Evolutionary conservation across 2,329 filamentous ascomycete species (phyloP), one percentile per base, ranked within the genome.

Genomic region (Exophiala viscosa): DNA sequence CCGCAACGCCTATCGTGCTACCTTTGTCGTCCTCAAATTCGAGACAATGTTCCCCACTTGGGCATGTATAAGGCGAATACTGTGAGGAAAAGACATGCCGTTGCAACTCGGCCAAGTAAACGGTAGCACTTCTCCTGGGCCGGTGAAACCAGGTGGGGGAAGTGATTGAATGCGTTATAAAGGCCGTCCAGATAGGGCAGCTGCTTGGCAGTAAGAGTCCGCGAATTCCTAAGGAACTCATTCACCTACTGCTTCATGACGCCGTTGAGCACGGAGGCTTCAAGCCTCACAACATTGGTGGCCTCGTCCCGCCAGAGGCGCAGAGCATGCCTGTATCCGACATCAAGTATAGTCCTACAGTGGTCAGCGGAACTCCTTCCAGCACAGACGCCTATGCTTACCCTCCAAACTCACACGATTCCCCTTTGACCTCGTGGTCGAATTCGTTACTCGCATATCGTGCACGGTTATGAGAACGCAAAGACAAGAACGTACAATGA

Each of bases 141-240:
- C 49, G 54, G 36, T 71, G 72, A 52, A 79, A 70, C 78, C 80
- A 83, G 32, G 67, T 68, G 4, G 66, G 70, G 46, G 72, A 68
- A 23, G 67, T 66, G 32, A 80, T 66, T 49, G 76, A 73, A 18
- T 73, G 66, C 1, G 76, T 77, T 15, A 81, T 70, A 55, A 81
- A 82, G 0, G 78, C 77, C 2, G 80, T 85, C 82, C 82, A 85
- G 50, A 84, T 77, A 0, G 82, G 81, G 2, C 79, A 76, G 15
- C 74, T 76, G n/a, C 59, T 5, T 42, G 42, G 44, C 33, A 50
- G 45, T 40, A 38, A 43, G 15, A 58, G 10, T 48, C 11, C 41
- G 17, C 38, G n/a, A 32, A 18, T n/a, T 17, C 14, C 13, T n/a
- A 6, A 17, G 15, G 35, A 4, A 31, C 13, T 1, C 33, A 18